Evolutionary conservation across 805 yeast genomes (phyloP), one percentile per base, ranked within the genome.

Genomic region (Candida ulmi): DNA sequence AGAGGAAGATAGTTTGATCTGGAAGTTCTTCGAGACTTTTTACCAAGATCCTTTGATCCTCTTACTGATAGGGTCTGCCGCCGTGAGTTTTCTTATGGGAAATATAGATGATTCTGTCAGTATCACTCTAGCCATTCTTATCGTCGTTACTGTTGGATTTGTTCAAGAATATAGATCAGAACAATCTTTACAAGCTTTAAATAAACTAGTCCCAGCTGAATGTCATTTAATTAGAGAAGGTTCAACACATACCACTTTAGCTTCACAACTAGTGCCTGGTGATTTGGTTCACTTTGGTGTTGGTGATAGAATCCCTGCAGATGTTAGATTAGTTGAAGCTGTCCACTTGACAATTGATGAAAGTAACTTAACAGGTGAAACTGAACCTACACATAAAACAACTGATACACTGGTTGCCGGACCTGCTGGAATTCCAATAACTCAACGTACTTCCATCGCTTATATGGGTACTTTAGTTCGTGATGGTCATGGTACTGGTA

Each of bases 271-370:
- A 44, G 99, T 93, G 17, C 98, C 99, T 5, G 99, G 99, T 43
- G 99, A 93, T 61, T 63, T 93, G 54, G 95, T 93, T 30, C 83
- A 81, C 50, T 86, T 93, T 52, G 63, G 80, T 33, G 90, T 88
- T 38, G 99, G 99, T 50, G 99, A 93, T 63, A 74, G 96, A 50
- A 83, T 93, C 40, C 99, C 99, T 1, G 99, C 99, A 0, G 99
- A 93, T 62, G 65, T 93, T 23, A 76, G 99, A 55, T 69, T 93
- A 40, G 72, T 79, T 5, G 82, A 81, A 43, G 77, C 95, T 9
- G 84, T 80, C 18, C 95, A 87, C 55, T 70, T 93, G 46, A 68
- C 83, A 17, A 80, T 93, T 41, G 99, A 93, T 65, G 99, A 93
- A 65, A 82, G 95, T 63, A 88, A 88, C 56, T 73, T 93, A 48